A percentile compares a stretch with the other conserved stretches of the same genome.
phyloP scores from a whole-genome alignment of 2,329 filamentous ascomycete genomes.

The Knoxdaviesia capensis region DNA sequence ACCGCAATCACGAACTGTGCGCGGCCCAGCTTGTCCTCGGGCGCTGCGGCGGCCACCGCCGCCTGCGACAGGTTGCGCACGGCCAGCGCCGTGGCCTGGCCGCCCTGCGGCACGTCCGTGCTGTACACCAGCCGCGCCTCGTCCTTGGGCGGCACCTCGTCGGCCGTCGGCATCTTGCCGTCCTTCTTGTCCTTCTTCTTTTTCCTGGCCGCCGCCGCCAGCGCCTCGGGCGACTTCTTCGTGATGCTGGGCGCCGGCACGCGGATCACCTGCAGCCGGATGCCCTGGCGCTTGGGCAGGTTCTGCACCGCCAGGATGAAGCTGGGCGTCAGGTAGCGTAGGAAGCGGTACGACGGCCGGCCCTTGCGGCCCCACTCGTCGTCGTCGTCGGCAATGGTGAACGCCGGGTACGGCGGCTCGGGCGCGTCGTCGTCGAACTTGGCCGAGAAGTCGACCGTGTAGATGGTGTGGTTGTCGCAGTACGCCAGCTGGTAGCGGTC shows the following conservation, averaged over 20 bases:
- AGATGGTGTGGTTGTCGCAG: slow-evolving; percentile 58
- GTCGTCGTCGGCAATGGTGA: slow-evolving; percentile 29
- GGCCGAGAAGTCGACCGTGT: slow-evolving; percentile 38
- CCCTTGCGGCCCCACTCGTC: slow-evolving; percentile 14
- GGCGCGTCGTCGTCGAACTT: slow-evolving; percentile 17
- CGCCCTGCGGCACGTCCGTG: slow-evolving; percentile 40
- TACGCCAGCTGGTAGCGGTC: slow-evolving; percentile 55
- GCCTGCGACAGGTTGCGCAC: slow-evolving; percentile 46
- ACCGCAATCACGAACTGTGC: slow-evolving; percentile 67
- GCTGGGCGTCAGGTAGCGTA: slow-evolving; percentile 36
- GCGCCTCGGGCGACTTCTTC: too few species aligned
- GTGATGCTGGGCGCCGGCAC: slow-evolving; percentile 19
- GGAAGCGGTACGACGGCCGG: slow-evolving; percentile 33
- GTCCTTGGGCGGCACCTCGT: slow-evolving; percentile 7
- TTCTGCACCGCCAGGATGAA: slow-evolving; percentile 39
- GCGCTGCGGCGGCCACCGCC: slow-evolving; percentile 16
- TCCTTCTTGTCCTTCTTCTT: slow-evolving; percentile 1
- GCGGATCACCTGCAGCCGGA: slow-evolving; percentile 34
- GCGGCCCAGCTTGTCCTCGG: slow-evolving; percentile 26
- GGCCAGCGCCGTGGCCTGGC: slow-evolving; percentile 60
- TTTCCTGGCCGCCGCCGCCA: too few species aligned
- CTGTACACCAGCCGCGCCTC: slow-evolving; percentile 31
- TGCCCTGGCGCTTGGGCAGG: slow-evolving; percentile 35
- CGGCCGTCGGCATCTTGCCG: slow-evolving; percentile 5
- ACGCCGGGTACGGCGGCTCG: slow-evolving; percentile 31